phyloP scores from a whole-genome alignment of 306 rosid species.

The Canavalia ensiformis region DNA sequence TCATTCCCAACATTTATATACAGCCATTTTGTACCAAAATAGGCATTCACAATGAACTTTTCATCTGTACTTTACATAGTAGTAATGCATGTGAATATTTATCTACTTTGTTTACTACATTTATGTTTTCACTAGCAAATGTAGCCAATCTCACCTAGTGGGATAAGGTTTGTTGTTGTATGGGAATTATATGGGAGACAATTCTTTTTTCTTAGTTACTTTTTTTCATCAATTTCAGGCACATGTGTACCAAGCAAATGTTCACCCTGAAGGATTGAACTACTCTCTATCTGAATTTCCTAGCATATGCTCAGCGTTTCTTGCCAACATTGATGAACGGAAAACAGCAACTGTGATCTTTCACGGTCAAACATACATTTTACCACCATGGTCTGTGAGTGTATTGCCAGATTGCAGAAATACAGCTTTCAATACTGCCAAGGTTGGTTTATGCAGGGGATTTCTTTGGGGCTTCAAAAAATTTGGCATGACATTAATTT shows the following conservation, averaged over 20 bases:
- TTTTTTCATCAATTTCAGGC: slow-evolving; percentile 68
- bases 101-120: neutral
- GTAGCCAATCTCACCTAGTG: neutral
- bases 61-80: neutral
- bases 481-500: slow-evolving; percentile 31
- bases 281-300: slow-evolving; percentile 50
- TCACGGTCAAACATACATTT: slow-evolving; percentile 72
- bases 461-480: slow-evolving; percentile 27
- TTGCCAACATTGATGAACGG: slow-evolving; percentile 88
- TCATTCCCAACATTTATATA: slow-evolving; percentile 18
- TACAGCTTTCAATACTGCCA: slow-evolving; percentile 84
- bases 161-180: slow-evolving; percentile 7
- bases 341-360: slow-evolving; percentile 74
- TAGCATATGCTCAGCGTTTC: slow-evolving; percentile 83
- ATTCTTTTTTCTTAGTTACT: neutral
- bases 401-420: slow-evolving; percentile 92
- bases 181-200: neutral
- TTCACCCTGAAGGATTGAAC: slow-evolving; percentile 54
- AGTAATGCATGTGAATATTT: neutral
- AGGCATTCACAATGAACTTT: slow-evolving; percentile 11
- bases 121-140: neutral
- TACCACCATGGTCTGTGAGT: slow-evolving; percentile 99
- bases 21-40: neutral
- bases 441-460: slow-evolving; percentile 65
- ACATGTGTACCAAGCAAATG: slow-evolving; percentile 64